A percentile compares a stretch with the other conserved stretches of the same genome.
phyloP scores from a whole-genome alignment of 441 rosid species.

The Erysimum pusillum region DNA sequence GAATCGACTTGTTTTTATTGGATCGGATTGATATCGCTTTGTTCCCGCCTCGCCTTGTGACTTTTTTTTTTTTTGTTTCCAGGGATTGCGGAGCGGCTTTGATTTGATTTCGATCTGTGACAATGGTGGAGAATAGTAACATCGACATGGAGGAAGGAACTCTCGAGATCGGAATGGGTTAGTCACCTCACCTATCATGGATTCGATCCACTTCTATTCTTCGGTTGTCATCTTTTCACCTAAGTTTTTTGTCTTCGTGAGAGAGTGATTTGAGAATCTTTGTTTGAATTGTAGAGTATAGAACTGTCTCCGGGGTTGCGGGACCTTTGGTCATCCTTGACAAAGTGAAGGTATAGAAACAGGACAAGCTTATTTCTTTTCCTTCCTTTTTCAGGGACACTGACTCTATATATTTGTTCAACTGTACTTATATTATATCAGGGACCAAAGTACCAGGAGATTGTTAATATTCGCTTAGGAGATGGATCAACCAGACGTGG shows the following conservation, averaged over 20 bases:
- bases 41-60: constrained; percentile 28
- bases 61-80: neutral
- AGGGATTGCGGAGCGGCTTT: too few species aligned
- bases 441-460: constrained; percentile 72
- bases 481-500: constrained; percentile 68
- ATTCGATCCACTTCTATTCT: too few species aligned
- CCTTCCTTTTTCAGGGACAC: too few species aligned
- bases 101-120: constrained; percentile 44
- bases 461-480: constrained; percentile 64
- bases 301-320: constrained; percentile 58
- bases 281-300: constrained; percentile 55
- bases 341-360: constrained; percentile 56
- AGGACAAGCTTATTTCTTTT: too few species aligned
- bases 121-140: constrained; percentile 54
- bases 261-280: too few species aligned
- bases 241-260: too few species aligned
- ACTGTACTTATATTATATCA: constrained; percentile 22
- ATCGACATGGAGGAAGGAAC: neutral
- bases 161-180: too few species aligned
- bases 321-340: constrained; percentile 57
- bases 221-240: neutral
- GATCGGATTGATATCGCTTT: constrained; percentile 20
- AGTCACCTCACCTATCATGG: too few species aligned
- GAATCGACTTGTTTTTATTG: neutral
- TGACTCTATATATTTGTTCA: too few species aligned